Evolutionary conservation across 225 moss, liverwort and hornwort species (phyloP).

Genomic region (Physcomitrellopsis africana): DNA sequence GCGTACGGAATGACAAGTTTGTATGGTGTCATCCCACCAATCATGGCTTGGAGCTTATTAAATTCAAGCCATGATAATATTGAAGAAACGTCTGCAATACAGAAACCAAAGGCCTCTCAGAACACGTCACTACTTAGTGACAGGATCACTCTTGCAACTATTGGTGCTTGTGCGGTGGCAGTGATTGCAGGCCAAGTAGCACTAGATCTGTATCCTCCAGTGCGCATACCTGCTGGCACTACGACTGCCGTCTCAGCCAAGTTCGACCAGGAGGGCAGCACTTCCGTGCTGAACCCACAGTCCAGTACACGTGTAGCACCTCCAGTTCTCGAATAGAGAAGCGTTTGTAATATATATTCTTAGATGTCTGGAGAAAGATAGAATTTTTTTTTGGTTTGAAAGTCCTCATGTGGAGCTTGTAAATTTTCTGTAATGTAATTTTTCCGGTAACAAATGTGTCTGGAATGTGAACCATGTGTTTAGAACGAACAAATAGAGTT

Average conservation of each 20-base stretch:
- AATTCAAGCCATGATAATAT: background rate
- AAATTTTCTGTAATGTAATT: too few species aligned
- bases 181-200: constrained; percentile 48
- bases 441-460: too few species aligned
- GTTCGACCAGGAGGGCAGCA: constrained; percentile 2
- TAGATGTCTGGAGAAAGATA: too few species aligned
- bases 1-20: constrained; percentile 66
- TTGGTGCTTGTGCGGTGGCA: constrained; percentile 43
- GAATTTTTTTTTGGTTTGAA: too few species aligned
- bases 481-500: too few species aligned
- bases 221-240: constrained; percentile 23
- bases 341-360: too few species aligned
- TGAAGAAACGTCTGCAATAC: background rate
- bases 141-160: constrained; percentile 38
- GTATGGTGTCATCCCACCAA: constrained; percentile 60
- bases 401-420: too few species aligned
- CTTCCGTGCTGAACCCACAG: background rate
- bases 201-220: constrained; percentile 32
- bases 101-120: background rate
- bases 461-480: too few species aligned
- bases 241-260: constrained; percentile 6
- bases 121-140: constrained; percentile 32
- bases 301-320: constrained; percentile 29
- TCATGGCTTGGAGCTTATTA: constrained; percentile 57
- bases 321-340: constrained; percentile 2